Percentiles rank a stretch among this genome's conserved stretches.
Conservation (phyloP, 2,329 filamentous ascomycete genomes). For the Atkinsonella hypoxylon region DNA sequence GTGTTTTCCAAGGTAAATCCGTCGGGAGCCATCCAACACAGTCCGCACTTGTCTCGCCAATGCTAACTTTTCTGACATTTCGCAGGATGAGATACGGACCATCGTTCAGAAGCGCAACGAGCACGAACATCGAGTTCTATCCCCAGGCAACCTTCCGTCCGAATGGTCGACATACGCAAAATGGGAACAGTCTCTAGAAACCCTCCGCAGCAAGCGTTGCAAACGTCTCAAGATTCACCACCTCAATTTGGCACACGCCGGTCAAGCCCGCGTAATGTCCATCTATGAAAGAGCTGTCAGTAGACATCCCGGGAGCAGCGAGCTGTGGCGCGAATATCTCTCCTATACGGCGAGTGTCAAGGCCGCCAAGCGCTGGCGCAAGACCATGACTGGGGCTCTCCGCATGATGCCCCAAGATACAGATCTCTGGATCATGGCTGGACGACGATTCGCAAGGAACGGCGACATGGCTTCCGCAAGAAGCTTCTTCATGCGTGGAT, state of each 20-base stretch:
- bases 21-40: background rate
- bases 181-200: conserved; percentile 59
- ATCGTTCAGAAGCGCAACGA: conserved; percentile 86
- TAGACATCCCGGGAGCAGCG: conserved; percentile 70
- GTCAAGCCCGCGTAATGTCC: conserved; percentile 74
- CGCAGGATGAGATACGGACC: conserved; percentile 76
- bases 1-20: conserved; percentile 65
- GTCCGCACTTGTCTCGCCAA: background rate
- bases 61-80: background rate
- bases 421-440: conserved; percentile 78
- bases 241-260: conserved; percentile 52
- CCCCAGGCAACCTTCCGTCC: conserved; percentile 60
- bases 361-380: conserved; percentile 54
- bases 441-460: conserved; percentile 62
- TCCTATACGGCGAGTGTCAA: conserved; percentile 62
- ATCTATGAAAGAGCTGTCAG: conserved; percentile 78
- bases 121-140: conserved; percentile 83
- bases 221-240: conserved; percentile 65
- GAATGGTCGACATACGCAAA: conserved; percentile 79
- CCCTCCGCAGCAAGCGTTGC: conserved; percentile 70
- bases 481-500: conserved; percentile 75
- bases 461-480: conserved; percentile 81
- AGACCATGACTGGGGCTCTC: conserved; percentile 55
- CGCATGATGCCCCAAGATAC: conserved; percentile 76
- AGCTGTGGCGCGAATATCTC: conserved; percentile 84